Evolutionary conservation across 257 asterid species (phyloP), one percentile per base, ranked within the genome.

Genomic region (Solanum bulbocastanum): DNA sequence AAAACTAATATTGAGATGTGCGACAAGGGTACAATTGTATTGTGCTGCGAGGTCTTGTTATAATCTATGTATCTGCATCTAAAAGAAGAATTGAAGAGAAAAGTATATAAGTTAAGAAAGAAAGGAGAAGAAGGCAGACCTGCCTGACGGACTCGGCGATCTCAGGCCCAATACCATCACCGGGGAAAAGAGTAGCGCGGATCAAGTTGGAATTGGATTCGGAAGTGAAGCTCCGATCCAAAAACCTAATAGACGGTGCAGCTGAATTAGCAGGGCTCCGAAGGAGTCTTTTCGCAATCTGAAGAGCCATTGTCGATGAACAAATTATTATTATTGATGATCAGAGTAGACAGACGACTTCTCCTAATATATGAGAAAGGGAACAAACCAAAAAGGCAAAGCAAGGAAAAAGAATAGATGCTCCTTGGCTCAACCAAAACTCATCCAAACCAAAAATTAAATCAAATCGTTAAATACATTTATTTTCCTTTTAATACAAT

Each of bases 111-210:
- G 56, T 2, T 46, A 46, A 46, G 3, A 46, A 49, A 49, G 22
- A 49, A 49, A 15, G 62, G 65, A 8, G 65, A 56, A 20, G 65
- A 20, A 56, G 65, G 58, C 65, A 56, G 11, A 56, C 65, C 96
- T 94, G 90, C 87, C 91, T 95, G 90, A 95, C 99, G 74, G 99
- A 92, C 62, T 94, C 93, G 65, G 99, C 97, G 89, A 96, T 96
- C 92, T 96, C 99, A 87, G 98, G 99, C 56, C 98, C 99, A 89
- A 95, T 96, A 40, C 99, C 99, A 22, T 96, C 99, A 2, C 99
- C 99, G 14, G 99, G 99, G 87, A 96, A 96, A 91, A 96, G 95
- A 73, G 99, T 96, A 88, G 98, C 98, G 2, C 82, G 81, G 32
- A 85, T 66, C 87, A 85, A 85, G 39, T 85, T 68, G 37, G 82